Conservation (phyloP, 148 eudicot species). For the Fagopyrum esculentum region DNA sequence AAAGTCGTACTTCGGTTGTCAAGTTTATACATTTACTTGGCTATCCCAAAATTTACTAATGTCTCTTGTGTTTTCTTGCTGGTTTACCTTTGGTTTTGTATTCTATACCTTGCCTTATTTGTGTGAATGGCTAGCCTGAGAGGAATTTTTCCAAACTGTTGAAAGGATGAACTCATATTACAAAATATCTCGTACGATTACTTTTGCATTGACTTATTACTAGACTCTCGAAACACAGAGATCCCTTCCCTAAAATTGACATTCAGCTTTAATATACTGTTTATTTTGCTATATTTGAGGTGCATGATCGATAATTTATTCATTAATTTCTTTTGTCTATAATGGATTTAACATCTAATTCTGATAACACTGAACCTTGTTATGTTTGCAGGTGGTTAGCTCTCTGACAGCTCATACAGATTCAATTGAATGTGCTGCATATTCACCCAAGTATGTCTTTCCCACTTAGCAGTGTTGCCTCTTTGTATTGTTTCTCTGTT, state of each 20-base stretch:
- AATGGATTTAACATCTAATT: neutral
- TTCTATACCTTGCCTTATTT: neutral
- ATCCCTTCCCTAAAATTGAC: neutral
- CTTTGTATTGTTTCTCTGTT: no score
- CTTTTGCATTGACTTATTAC: neutral
- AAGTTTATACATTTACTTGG: neutral
- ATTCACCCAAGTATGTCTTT: slow-evolving; percentile 49
- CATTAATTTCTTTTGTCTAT: neutral
- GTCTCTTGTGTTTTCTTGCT: no score
- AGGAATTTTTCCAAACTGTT: neutral
- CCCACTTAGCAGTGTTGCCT: no score
- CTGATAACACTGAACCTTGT: neutral
- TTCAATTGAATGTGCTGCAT: slow-evolving; percentile 73
- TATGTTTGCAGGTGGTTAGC: slow-evolving; percentile 52
- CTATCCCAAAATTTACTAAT: neutral
- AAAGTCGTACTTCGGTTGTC: neutral
- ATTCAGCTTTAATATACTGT: neutral
- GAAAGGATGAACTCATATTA: neutral
- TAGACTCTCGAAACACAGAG: no score
- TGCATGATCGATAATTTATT: neutral
- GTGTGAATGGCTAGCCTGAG: neutral
- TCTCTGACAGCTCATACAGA: slow-evolving; percentile 66
- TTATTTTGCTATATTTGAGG: neutral
- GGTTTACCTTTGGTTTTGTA: neutral
- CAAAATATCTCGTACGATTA: neutral